Conservation (phyloP, 2,329 filamentous ascomycete genomes). For the Fusarium paranaense region DNA sequence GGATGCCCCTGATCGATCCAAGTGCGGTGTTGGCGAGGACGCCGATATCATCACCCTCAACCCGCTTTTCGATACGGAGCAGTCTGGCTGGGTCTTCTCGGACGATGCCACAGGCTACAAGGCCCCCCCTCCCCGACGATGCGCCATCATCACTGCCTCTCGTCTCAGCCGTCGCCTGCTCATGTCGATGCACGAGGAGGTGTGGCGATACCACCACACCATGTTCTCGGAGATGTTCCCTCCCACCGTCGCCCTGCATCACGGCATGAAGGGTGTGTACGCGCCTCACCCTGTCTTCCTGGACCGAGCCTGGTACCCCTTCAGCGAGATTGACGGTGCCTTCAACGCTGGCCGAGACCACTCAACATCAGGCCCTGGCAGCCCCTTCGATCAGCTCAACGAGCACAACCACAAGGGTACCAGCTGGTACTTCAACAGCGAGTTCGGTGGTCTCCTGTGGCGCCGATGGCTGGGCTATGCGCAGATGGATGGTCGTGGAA, state of each 20-base stretch:
- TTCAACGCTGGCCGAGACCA: slow-evolving; percentile 83
- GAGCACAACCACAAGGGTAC: slow-evolving; percentile 87
- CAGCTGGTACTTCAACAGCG: slow-evolving; percentile 86
- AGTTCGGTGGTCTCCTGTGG: slow-evolving; percentile 83
- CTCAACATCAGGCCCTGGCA: slow-evolving; percentile 72
- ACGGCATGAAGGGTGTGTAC: slow-evolving; percentile 82
- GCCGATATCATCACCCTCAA: slow-evolving; percentile 84
- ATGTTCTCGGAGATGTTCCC: slow-evolving; percentile 89
- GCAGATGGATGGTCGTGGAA: slow-evolving; percentile 63
- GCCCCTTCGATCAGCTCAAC: slow-evolving; percentile 74
- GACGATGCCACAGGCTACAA: slow-evolving; percentile 78
- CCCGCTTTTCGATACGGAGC: slow-evolving; percentile 78
- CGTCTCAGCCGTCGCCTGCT: slow-evolving; percentile 76
- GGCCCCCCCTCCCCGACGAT: slow-evolving; percentile 73
- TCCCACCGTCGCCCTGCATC: slow-evolving; percentile 76
- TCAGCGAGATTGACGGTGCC: slow-evolving; percentile 73
- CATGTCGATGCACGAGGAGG: slow-evolving; percentile 80
- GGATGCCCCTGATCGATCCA: slow-evolving; percentile 58
- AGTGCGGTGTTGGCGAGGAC: slow-evolving; percentile 77
- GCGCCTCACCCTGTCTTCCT: slow-evolving; percentile 86
- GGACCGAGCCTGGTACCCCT: slow-evolving; percentile 79
- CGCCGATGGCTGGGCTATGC: slow-evolving; percentile 78
- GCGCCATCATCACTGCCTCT: slow-evolving; percentile 77
- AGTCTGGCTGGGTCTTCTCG: slow-evolving; percentile 79
- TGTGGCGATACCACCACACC: slow-evolving; percentile 72